Conservation (phyloP, 1,139 yeast species). For the Yarrowia galli region DNA sequence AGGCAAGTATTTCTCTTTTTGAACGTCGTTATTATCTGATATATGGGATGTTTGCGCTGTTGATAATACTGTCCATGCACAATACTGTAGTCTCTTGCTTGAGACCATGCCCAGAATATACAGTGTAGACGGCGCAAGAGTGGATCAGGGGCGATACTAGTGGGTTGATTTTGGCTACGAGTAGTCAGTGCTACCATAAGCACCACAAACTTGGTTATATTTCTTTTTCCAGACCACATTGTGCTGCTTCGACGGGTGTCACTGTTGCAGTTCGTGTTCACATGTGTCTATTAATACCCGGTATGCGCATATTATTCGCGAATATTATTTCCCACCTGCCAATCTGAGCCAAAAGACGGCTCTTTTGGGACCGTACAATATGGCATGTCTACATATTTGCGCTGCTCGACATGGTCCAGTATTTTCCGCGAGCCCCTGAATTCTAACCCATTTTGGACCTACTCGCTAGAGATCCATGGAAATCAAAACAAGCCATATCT, state of each 20-base stretch:
- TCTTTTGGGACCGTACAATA: neutral
- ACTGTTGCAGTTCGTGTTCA: too few species aligned
- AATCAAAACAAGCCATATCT: neutral
- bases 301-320: neutral
- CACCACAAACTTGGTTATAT: neutral
- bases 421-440: constrained; percentile 6
- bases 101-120: neutral
- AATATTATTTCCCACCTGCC: constrained; percentile 4
- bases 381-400: neutral
- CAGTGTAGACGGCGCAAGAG: neutral
- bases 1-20: too few species aligned
- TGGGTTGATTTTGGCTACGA: neutral
- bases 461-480: neutral
- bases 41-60: neutral
- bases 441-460: neutral
- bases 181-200: neutral
- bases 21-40: neutral
- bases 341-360: constrained; percentile 4
- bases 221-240: neutral
- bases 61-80: neutral
- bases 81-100: too few species aligned
- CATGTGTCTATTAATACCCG: too few species aligned
- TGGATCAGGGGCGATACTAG: too few species aligned
- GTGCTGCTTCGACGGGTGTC: neutral
- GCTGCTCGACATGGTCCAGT: neutral